These are phyloP conservation scores for Ustilago nuda DNA, from an alignment of 1,284 basidiomycete genomes.

Conservation along the genomic window DNA sequence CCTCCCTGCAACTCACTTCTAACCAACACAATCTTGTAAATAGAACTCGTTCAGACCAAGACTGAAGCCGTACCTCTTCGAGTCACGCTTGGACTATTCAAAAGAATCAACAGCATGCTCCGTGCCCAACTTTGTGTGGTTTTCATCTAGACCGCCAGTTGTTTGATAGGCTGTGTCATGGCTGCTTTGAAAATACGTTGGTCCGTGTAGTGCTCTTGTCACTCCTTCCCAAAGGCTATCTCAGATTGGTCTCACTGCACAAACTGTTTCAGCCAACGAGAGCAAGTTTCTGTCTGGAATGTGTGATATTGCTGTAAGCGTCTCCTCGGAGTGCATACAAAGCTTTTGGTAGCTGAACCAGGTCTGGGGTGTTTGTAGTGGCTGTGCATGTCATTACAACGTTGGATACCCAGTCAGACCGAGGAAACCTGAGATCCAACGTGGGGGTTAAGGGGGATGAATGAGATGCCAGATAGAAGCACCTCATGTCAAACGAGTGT, in stretches of 20 bases:
- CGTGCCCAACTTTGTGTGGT: background rate
- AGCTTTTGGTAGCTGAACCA: constrained; percentile 34
- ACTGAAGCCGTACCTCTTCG: background rate
- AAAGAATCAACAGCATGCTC: background rate
- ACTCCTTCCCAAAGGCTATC: background rate
- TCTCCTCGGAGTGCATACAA: constrained; percentile 7
- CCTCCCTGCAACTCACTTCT: background rate
- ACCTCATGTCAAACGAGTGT: background rate
- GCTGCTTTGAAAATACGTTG: background rate
- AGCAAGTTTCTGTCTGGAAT: constrained; percentile 22
- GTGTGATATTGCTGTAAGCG: constrained; percentile 29
- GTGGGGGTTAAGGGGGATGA: constrained; percentile 6
- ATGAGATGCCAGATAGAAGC: background rate
- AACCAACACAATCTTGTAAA: background rate
- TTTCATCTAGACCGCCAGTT: background rate
- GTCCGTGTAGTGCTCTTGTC: background rate
- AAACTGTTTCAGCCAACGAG: background rate
- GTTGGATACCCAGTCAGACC: constrained; percentile 30
- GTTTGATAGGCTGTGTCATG: background rate
- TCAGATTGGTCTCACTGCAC: background rate
- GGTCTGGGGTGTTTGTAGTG: constrained; percentile 23
- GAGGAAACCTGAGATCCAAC: constrained; percentile 28
- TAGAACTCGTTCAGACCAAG: constrained; percentile 4
- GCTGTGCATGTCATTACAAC: constrained; percentile 33
- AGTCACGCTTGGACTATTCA: background rate